A percentile compares a stretch with the other conserved stretches of the same genome.
These are phyloP conservation scores for Euphorbia pulcherrima DNA, from an alignment of 345 rosid genomes.

Conservation along the genomic window DNA sequence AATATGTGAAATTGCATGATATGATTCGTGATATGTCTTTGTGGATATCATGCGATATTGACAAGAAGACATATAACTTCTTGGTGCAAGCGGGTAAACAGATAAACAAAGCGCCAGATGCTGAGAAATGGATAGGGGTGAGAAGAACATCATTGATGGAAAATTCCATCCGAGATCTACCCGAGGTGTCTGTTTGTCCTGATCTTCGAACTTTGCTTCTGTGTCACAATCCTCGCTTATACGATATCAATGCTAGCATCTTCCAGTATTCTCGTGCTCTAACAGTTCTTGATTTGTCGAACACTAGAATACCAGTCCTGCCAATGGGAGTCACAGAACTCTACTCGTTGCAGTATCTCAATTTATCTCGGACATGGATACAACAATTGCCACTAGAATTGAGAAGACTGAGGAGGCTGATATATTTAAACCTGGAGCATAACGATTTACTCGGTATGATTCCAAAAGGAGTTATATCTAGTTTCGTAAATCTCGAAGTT, in stretches of 20 bases:
- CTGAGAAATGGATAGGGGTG: conserved; percentile 8
- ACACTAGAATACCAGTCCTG: not conserved
- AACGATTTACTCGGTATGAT: not conserved
- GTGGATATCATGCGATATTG: conserved; percentile 25
- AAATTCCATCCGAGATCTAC: conserved; percentile 1
- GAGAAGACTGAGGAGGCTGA: not conserved
- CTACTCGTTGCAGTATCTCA: conserved; percentile 10
- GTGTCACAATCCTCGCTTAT: not conserved
- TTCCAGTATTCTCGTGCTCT: not conserved
- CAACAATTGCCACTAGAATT: not conserved
- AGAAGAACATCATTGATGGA: conserved; percentile 25
- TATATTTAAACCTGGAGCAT: conserved; percentile 10
- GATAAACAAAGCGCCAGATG: conserved; percentile 9
- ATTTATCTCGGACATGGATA: conserved; percentile 5
- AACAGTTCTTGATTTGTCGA: conserved; percentile 3
- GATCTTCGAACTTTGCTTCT: conserved; percentile 2
- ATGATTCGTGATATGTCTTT: conserved; percentile 40
- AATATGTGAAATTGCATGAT: conserved; percentile 33
- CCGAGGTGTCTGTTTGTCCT: not conserved
- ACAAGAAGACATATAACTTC: conserved; percentile 8
- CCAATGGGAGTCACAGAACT: conserved; percentile 3
- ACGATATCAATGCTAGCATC: not conserved
- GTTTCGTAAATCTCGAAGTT: not conserved
- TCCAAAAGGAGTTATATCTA: conserved; percentile 1
- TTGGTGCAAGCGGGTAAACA: conserved; percentile 10